Evolutionary conservation across 148 eudicot species (phyloP), one percentile per base, ranked within the genome.

Genomic region (Camellia sinensis): DNA sequence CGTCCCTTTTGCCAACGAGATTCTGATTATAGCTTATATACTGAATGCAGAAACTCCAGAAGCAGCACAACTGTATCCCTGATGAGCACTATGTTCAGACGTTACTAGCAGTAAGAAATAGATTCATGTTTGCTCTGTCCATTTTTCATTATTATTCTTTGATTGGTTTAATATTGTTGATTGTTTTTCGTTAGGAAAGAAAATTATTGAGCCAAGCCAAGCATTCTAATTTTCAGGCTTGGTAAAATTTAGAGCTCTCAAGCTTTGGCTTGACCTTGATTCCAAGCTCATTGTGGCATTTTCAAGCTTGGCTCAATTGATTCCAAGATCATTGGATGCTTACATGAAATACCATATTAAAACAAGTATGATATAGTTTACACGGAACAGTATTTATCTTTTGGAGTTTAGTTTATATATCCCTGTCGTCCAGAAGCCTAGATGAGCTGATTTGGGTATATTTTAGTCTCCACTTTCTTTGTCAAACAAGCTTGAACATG

Each of bases 31-130:
- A 48, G 48, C 29, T 70, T 8, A 18, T 61, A 43, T 50, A 44
- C 73, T 40, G 46, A 78, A 74, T 91, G 92, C 98, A 96, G 98
- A 96, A 86, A 85, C 91, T 94, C 83, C 98, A 92, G 86, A 92
- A 89, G 86, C 97, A 92, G 87, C 99, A 96, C 79, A 91, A 94
- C 82, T 96, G 99, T 86, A 96, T 96, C 81, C 98, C 99, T 6
- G 99, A 96, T 85, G 99, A 96, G 83, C 99, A 96, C 84, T 96
- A 96, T 79, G 93, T 96, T 78, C 98, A 89, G 89, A 96, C 99
- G 60, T 84, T 96, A 65, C 92, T 96, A 54, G 87, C 97, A 59
- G 99, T 96, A 90, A 84, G 98, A 15, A 74, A 78, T 56, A 21
- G n/a, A n/a, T 8, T 44, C 75, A 18, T 79, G 13, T 9, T 79